These are phyloP conservation scores for Salvia rosmarinus DNA, from an alignment of 257 asterid genomes.

Conservation along the genomic window DNA sequence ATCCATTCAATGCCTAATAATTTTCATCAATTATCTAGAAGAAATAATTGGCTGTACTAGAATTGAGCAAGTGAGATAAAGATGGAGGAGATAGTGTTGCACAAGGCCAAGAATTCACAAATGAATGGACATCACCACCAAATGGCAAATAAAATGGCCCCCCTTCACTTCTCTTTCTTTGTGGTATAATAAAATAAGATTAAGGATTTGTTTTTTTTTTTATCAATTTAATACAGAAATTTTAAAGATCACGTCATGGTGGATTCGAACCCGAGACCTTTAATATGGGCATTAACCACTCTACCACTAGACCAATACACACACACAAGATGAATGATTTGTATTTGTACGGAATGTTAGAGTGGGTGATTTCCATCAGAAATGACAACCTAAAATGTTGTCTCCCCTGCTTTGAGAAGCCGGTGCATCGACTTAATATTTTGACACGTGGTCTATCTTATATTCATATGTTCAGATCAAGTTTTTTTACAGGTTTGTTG, in stretches of 20 bases:
- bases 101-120: conserved; percentile 9
- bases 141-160: neutral
- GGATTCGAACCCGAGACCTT: too few species aligned
- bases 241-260: too few species aligned
- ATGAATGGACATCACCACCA: conserved; percentile 40
- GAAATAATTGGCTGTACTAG: conserved; percentile 7
- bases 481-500: too few species aligned
- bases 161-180: neutral
- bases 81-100: neutral
- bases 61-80: neutral
- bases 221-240: too few species aligned
- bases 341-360: neutral
- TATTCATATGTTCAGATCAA: too few species aligned
- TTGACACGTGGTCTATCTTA: too few species aligned
- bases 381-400: conserved; percentile 43
- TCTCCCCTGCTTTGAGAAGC: conserved; percentile 53
- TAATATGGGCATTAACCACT: too few species aligned
- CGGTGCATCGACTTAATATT: too few species aligned
- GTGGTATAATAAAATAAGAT: too few species aligned
- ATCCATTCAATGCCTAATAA: neutral
- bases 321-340: too few species aligned
- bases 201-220: neutral
- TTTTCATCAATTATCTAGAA: neutral
- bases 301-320: too few species aligned
- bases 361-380: conserved; percentile 30